Evolutionary conservation across 2,329 filamentous ascomycete species (phyloP).

Genomic region (Hymenoscyphus repandus): DNA sequence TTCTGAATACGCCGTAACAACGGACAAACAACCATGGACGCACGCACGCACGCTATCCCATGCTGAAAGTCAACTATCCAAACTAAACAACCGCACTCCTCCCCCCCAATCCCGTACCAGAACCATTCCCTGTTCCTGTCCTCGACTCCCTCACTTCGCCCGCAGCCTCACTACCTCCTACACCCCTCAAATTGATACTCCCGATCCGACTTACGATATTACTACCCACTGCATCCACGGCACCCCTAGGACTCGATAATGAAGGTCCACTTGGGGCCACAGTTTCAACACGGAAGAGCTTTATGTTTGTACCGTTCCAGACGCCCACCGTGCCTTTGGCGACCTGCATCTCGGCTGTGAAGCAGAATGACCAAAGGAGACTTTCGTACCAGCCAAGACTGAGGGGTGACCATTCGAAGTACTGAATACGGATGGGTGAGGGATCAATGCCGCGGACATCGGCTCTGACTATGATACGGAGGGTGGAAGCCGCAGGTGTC

Average conservation of each 20-base stretch:
- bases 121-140: constrained; percentile 6
- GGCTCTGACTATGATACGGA: constrained; percentile 53
- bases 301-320: constrained; percentile 88
- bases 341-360: constrained; percentile 83
- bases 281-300: constrained; percentile 85
- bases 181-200: constrained; percentile 47
- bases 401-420: constrained; percentile 90
- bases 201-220: constrained; percentile 85
- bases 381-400: constrained; percentile 95
- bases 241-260: constrained; percentile 77
- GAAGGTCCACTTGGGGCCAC: constrained; percentile 74
- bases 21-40: too few relatives aligned
- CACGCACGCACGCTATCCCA: too few relatives aligned
- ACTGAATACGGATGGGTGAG: constrained; percentile 70
- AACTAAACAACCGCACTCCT: constrained; percentile 5
- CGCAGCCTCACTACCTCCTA: constrained; percentile 1
- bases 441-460: constrained; percentile 69
- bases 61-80: neutral
- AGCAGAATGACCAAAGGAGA: constrained; percentile 88
- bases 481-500: constrained; percentile 40
- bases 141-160: constrained; percentile 1
- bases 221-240: constrained; percentile 88
- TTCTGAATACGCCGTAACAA: too few relatives aligned
- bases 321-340: constrained; percentile 83
- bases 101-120: constrained; percentile 3